Base-by-base conservation (phyloP, 2,329 filamentous ascomycete genomes). In the Podosphaera leucotricha region DNA sequence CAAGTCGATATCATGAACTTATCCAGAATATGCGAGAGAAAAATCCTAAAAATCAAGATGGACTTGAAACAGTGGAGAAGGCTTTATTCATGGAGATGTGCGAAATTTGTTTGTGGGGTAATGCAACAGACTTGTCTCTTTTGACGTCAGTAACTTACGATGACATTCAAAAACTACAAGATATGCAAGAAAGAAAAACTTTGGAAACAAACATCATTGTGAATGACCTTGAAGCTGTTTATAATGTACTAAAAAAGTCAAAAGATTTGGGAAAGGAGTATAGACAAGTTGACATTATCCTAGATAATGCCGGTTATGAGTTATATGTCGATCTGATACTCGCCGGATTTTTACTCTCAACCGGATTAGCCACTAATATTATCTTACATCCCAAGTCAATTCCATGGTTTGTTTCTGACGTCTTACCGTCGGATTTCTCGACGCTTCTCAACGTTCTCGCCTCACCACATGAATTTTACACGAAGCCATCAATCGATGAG, bases 401-500 rank as follows among this genome's bases (percentile, higher is more conserved):
- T 46, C 90, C 90, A 0, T 98, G 90, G 90, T 98, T 95, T 58
- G 90, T 98, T 41, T 94, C 85, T 0, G 90, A 98, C 55, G 90
- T 95, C 2, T 62, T 93, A 10, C 86, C 87, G 0, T 69, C 66
- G 36, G 90, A 98, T 62, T 94, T 95, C 54, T 69, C 67, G 1
- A 75, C 78, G n/a, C 70, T 95, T 2, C 72, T 98, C 43, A 75
- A 72, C 49, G 82, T 80, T 3, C 70, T 98, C n/a, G 72, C 77
- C 6, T 70, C 76, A 52, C 82, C 90, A 0, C 75, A 78, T 52
- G 55, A 62, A 10, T 93, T 95, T 61, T 95, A 90, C 63, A 73
- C 77, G 55, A 72, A 72, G 0, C 74, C 74, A 0, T 75, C 77
- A 0, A 75, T 85, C 24, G 82, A 86, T 11, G 71, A 75, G 47